Base-by-base conservation (phyloP, 805 yeast genomes). In the Peterozyma xylosa region DNA sequence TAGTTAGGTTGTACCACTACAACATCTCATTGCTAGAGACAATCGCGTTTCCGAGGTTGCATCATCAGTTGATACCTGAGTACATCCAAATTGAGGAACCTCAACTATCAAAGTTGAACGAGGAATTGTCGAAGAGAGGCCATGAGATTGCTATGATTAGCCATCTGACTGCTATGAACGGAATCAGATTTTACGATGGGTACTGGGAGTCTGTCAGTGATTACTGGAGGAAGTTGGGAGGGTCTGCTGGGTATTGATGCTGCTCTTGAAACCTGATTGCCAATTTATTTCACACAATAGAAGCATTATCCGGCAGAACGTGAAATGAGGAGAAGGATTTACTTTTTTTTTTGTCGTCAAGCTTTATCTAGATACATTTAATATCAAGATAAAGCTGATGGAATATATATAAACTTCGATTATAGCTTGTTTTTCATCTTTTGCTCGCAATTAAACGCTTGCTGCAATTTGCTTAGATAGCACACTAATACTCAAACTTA, bases 21-120 rank as follows among this genome's bases (percentile, higher is more conserved):
- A 62, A 72, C 2, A 57, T 78, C 64, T 70, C 80, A 1, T 57
- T 89, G 3, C 64, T 87, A 17, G 82, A 86, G 43, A 71, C 88
- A 0, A 72, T 90, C 17, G 77, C 95, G 0, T 82, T 66, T 53
- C 97, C 97, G 1, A 66, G 99, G 42, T 39, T 87, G 10, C 98
- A 91, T 58, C 96, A 91, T 59, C 99, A 91, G 60, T 71, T 91
- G 17, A 58, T 91, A 21, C 97, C 97, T 0, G 81, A 87, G 49
- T 57, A 53, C 2, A 64, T 79, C 1, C 78, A 68, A 60, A 71
- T 83, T 36, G 98, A 90, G 55, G 57, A 67, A 11, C 70, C 76
- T 38, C 64, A 71, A 5, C 74, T 61, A 30, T 49, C 55, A 15
- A 73, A 68, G 30, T 62, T 76, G 3, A 43, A 66, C 1, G 46